These are phyloP conservation scores for Oryza punctata DNA, from an alignment of 176 grass and related monocot genomes.

Conservation along the genomic window DNA sequence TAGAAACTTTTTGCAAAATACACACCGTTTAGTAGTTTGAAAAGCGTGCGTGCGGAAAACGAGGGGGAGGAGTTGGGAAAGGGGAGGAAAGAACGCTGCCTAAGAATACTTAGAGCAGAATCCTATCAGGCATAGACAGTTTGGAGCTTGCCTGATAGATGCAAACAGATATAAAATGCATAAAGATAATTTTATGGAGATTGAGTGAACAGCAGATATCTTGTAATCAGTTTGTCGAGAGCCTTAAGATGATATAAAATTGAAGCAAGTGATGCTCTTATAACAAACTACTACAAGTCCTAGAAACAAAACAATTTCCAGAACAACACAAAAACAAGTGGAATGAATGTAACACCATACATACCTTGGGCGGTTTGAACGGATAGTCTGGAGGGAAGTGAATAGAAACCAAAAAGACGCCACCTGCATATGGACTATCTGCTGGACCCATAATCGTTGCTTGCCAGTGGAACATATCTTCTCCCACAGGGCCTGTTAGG, in stretches of 20 bases:
- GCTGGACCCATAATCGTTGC: slow-evolving; percentile 60
- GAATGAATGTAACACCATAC: not conserved
- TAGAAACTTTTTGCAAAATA: too few relatives aligned
- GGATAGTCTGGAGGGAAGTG: slow-evolving; percentile 66
- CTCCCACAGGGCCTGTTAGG: slow-evolving; percentile 44
- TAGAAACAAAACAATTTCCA: not conserved
- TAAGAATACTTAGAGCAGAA: not conserved
- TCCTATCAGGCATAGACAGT: not conserved
- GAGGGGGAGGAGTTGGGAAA: too few relatives aligned
- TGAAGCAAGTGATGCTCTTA: not conserved
- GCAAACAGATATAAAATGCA: not conserved
- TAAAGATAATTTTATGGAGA: not conserved
- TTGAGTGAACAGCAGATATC: not conserved
- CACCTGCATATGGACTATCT: slow-evolving; percentile 58
- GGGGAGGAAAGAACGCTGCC: too few relatives aligned
- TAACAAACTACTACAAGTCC: not conserved
- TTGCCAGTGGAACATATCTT: slow-evolving; percentile 66
- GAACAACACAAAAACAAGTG: not conserved
- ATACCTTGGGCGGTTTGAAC: slow-evolving; percentile 64
- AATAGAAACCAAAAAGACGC: slow-evolving; percentile 58
- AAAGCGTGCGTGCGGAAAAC: too few relatives aligned
- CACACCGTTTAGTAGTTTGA: too few relatives aligned
- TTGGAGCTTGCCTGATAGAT: not conserved
- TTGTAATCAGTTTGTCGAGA: not conserved
- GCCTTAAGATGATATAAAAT: not conserved